Evolutionary conservation across 345 rosid species (phyloP).

Genomic region (Diplotaxis tenuifolia): DNA sequence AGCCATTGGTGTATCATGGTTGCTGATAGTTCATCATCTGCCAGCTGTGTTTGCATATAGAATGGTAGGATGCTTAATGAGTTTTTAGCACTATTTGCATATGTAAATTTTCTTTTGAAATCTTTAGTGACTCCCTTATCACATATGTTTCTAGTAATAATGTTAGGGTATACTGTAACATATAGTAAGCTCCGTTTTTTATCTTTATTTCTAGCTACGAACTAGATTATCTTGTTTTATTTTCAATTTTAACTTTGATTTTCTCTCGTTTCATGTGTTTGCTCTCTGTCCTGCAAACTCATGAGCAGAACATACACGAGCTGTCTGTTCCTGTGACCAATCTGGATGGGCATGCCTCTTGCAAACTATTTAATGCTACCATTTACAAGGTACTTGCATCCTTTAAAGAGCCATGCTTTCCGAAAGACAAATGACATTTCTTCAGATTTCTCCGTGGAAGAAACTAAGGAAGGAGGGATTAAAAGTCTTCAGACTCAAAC

Average conservation of each 20-base stretch:
- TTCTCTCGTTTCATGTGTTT: constrained; percentile 19
- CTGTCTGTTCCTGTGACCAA: constrained; percentile 48
- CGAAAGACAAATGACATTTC: background rate
- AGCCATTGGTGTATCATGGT: too few species aligned
- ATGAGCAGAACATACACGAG: constrained; percentile 70
- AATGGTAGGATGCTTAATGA: background rate
- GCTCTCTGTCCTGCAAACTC: constrained; percentile 24
- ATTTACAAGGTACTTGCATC: constrained; percentile 52
- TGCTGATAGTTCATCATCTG: constrained; percentile 4
- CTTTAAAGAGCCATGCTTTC: constrained; percentile 13
- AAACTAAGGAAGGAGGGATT: constrained; percentile 9
- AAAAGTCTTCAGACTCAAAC: constrained; percentile 2
- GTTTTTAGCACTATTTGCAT: background rate
- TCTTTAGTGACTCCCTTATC: background rate
- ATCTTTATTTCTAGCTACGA: background rate
- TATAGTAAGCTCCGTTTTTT: background rate
- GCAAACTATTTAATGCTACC: constrained; percentile 55
- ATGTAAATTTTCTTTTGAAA: background rate
- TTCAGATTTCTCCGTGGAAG: background rate
- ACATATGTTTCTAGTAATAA: background rate
- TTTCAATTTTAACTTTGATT: background rate
- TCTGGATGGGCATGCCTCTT: constrained; percentile 42
- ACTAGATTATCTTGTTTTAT: too few species aligned
- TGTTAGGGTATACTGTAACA: background rate
- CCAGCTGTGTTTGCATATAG: background rate